Percentiles rank a stretch among this genome's conserved stretches.
These are phyloP conservation scores for Tylopilus sp. DNA, from an alignment of 1,284 basidiomycete genomes.

Conservation along the genomic window DNA sequence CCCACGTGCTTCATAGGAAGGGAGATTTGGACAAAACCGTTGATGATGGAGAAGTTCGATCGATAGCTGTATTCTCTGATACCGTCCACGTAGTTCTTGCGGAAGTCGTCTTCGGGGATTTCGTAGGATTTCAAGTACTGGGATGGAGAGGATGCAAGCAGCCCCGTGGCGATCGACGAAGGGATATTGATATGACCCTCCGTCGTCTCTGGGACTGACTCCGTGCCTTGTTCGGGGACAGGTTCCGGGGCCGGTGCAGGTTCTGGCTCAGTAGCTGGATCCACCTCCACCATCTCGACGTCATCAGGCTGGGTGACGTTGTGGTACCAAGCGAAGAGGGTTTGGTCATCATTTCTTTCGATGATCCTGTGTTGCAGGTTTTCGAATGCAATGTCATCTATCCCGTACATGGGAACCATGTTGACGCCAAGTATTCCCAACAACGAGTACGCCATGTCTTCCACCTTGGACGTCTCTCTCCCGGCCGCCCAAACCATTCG, in stretches of 20 bases:
- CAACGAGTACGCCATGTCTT: constrained; percentile 30
- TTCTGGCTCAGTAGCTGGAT: neutral
- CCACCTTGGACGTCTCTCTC: constrained; percentile 18
- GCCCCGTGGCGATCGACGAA: constrained; percentile 14
- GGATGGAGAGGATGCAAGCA: constrained; percentile 24
- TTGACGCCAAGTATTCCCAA: constrained; percentile 23
- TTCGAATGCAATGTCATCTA: constrained; percentile 20
- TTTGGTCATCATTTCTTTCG: constrained; percentile 21
- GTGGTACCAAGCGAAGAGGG: constrained; percentile 28
- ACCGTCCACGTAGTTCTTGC: constrained; percentile 17
- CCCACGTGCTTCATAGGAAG: constrained; percentile 20
- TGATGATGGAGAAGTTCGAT: constrained; percentile 19
- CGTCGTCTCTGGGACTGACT: neutral
- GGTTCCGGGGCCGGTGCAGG: neutral
- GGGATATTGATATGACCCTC: neutral
- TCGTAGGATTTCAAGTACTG: constrained; percentile 18
- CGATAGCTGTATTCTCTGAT: constrained; percentile 15
- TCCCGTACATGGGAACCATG: constrained; percentile 23
- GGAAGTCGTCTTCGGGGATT: constrained; percentile 22
- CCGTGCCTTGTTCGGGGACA: neutral
- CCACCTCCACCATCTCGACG: constrained; percentile 1
- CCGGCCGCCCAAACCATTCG: constrained; percentile 26
- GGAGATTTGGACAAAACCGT: constrained; percentile 20
- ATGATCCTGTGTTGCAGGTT: constrained; percentile 23
- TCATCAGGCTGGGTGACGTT: constrained; percentile 7